Evolutionary conservation across 1,284 basidiomycete species (phyloP).

Genomic region (Trichosporon faecale): DNA sequence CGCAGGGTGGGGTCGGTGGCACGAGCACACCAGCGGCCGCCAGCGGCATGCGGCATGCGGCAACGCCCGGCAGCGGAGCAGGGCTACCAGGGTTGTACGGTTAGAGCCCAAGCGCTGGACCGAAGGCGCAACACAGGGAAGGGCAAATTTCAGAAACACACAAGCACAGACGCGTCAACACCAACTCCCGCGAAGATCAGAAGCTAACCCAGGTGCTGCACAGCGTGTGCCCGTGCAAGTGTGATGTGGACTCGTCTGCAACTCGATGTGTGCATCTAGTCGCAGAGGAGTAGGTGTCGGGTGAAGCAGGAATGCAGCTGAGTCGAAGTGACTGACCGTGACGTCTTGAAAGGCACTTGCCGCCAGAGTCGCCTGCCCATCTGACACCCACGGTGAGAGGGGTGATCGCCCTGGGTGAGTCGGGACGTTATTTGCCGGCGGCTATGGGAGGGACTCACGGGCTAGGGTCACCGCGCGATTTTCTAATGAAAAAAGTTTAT

Average conservation of each 20-base stretch:
- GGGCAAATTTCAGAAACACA: not conserved
- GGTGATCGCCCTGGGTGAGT: not conserved
- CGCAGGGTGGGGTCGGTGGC: not conserved
- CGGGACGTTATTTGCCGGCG: constrained; percentile 10
- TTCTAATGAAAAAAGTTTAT: constrained; percentile 1
- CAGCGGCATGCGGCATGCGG: not conserved
- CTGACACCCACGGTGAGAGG: not conserved
- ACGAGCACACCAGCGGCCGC: not conserved
- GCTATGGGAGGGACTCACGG: not conserved
- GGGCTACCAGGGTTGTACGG: not conserved
- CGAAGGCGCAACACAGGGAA: not conserved
- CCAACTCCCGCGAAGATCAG: not conserved
- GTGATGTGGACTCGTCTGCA: no score
- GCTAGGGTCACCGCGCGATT: not conserved
- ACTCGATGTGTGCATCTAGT: not conserved
- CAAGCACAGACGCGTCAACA: not conserved
- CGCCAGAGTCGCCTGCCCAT: not conserved
- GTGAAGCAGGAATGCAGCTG: not conserved
- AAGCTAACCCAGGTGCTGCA: not conserved
- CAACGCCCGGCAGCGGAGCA: not conserved
- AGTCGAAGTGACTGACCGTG: not conserved
- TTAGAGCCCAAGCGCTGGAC: not conserved
- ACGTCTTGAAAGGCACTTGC: not conserved
- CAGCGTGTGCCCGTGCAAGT: no score
- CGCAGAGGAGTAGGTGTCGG: not conserved